Conservation (phyloP, 192 early-diverging fungal genomes). For the Backusella tarrabulga region DNA sequence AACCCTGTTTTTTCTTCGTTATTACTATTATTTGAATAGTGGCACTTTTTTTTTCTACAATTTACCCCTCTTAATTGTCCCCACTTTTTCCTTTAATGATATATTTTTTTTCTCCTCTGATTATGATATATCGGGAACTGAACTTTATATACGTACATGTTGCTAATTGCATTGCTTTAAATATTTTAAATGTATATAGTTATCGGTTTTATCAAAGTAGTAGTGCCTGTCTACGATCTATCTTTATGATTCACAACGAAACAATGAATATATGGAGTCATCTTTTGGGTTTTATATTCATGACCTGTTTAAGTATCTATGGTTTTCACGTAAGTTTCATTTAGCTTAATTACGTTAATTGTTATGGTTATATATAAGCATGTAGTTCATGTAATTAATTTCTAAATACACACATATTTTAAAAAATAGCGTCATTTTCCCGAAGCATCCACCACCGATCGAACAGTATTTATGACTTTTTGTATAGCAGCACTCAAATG, state of each 20-base stretch:
- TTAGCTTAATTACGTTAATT: neutral
- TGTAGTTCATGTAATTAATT: too few species aligned
- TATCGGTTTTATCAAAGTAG: constrained; percentile 56
- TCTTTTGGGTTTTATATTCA: constrained; percentile 37
- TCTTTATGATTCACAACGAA: constrained; percentile 62
- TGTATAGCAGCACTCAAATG: constrained; percentile 60
- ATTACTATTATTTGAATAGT: neutral
- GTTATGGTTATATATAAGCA: too few species aligned
- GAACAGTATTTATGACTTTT: constrained; percentile 51
- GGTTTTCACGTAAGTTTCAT: constrained; percentile 35
- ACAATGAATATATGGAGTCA: constrained; percentile 43
- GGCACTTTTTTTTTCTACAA: neutral
- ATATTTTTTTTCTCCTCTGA: neutral
- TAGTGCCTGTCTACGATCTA: constrained; percentile 51
- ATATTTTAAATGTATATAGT: constrained; percentile 15
- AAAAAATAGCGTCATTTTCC: constrained; percentile 33
- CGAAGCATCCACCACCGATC: constrained; percentile 31
- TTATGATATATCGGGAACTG: neutral
- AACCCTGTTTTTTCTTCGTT: neutral
- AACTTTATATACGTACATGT: neutral
- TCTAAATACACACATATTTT: too few species aligned
- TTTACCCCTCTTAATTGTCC: neutral
- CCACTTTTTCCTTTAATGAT: neutral
- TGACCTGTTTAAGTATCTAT: constrained; percentile 27
- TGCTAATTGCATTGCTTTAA: neutral